Percentiles rank a stretch among this genome's conserved stretches.
Evolutionary conservation across 2,329 filamentous ascomycete genomes (phyloP).

Genomic region (Ophiostoma australiae): DNA sequence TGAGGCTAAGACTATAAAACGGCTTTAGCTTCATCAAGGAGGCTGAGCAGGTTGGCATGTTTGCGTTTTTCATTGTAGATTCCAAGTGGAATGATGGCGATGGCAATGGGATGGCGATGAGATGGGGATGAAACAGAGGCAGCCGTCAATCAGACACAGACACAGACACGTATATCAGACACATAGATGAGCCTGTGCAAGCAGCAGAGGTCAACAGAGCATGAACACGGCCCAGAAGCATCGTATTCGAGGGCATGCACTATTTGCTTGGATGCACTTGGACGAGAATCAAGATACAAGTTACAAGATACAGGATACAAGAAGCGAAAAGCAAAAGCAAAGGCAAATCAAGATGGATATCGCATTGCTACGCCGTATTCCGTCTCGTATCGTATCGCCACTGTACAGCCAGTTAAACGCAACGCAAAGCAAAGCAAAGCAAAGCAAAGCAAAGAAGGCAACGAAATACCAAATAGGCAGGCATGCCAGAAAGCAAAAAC

Average conservation of each 20-base stretch:
- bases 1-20: background rate
- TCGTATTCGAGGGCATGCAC: background rate
- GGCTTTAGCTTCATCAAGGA: conserved; percentile 1
- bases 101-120: background rate
- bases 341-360: background rate
- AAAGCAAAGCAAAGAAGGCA: too few species aligned
- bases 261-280: background rate
- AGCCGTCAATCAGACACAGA: background rate
- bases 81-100: background rate
- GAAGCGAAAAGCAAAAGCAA: background rate
- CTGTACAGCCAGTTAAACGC: background rate
- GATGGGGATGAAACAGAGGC: background rate
- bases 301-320: background rate
- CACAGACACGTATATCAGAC: background rate
- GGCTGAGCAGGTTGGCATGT: conserved; percentile 12
- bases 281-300: too few species aligned
- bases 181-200: too few species aligned
- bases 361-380: conserved; percentile 3
- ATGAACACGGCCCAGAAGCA: background rate
- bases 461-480: background rate
- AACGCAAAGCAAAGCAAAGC: too few species aligned
- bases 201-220: background rate
- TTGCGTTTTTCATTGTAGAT: background rate
- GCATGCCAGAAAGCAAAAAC: background rate
- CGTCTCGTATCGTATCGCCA: background rate